phyloP scores from a whole-genome alignment of 805 yeast species.

The Tetrapisispora nanseiensis region DNA sequence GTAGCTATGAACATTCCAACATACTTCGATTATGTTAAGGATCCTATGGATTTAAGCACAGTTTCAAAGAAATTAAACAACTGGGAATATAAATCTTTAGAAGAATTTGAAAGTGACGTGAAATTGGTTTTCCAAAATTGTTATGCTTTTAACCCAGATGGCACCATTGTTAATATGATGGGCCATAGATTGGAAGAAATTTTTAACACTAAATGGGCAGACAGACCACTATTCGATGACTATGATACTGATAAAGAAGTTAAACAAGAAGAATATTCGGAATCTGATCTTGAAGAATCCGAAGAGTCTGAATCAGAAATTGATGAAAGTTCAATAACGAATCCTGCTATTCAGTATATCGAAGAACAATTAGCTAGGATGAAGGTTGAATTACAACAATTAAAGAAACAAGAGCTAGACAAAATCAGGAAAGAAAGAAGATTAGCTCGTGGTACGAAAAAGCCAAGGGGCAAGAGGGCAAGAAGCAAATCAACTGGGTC shows the following conservation, averaged over 20 bases:
- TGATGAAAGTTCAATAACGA: slow-evolving; percentile 56
- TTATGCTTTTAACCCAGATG: slow-evolving; percentile 88
- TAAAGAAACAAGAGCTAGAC: slow-evolving; percentile 70
- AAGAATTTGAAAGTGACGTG: slow-evolving; percentile 76
- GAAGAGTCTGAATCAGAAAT: slow-evolving; percentile 34
- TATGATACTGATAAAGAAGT: slow-evolving; percentile 37
- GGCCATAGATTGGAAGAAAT: slow-evolving; percentile 84
- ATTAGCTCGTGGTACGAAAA: slow-evolving; percentile 26
- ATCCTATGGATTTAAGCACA: slow-evolving; percentile 93
- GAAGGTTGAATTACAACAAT: slow-evolving; percentile 72
- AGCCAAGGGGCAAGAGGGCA: slow-evolving; percentile 17
- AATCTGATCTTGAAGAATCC: slow-evolving; percentile 24
- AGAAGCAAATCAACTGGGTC: slow-evolving; percentile 36
- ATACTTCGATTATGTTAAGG: slow-evolving; percentile 73
- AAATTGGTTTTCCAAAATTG: slow-evolving; percentile 81
- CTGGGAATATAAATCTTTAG: slow-evolving; percentile 82
- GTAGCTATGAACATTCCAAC: slow-evolving; percentile 88
- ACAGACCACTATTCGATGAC: slow-evolving; percentile 63
- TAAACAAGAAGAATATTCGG: slow-evolving; percentile 29
- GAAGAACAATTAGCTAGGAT: slow-evolving; percentile 80
- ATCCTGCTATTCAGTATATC: slow-evolving; percentile 82
- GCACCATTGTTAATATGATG: slow-evolving; percentile 93
- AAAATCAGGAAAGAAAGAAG: slow-evolving; percentile 54
- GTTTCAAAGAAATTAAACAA: slow-evolving; percentile 69
- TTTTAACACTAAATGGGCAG: slow-evolving; percentile 82